These are phyloP conservation scores for Neonectria ditissima DNA, from an alignment of 2,329 filamentous ascomycete genomes.

Conservation along the genomic window DNA sequence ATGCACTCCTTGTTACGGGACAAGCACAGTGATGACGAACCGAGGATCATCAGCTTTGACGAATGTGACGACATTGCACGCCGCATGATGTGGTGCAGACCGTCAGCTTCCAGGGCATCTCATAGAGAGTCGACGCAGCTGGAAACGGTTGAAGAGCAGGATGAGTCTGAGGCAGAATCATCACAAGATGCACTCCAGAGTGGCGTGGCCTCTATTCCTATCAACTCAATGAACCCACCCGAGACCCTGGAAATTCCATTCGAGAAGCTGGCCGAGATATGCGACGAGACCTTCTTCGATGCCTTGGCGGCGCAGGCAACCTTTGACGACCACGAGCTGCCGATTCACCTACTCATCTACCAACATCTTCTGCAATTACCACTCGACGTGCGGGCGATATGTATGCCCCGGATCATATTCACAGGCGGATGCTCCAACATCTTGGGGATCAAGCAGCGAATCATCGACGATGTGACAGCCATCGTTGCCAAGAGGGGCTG, in stretches of 20 bases:
- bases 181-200: slow-evolving; percentile 36
- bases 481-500: slow-evolving; percentile 79
- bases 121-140: slow-evolving; percentile 54
- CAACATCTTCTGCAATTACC: slow-evolving; percentile 79
- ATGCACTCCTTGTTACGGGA: slow-evolving; percentile 55
- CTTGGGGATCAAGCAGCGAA: slow-evolving; percentile 80
- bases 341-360: slow-evolving; percentile 82
- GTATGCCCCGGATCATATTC: slow-evolving; percentile 90
- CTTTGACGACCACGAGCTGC: slow-evolving; percentile 88
- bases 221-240: slow-evolving; percentile 62
- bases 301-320: slow-evolving; percentile 61
- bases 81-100: slow-evolving; percentile 80
- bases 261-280: slow-evolving; percentile 76
- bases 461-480: slow-evolving; percentile 78
- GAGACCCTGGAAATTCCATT: slow-evolving; percentile 75
- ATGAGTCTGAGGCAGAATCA: slow-evolving; percentile 59
- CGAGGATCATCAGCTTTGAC: slow-evolving; percentile 71
- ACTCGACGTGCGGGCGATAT: slow-evolving; percentile 83
- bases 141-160: slow-evolving; percentile 68
- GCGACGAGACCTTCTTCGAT: slow-evolving; percentile 81
- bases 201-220: slow-evolving; percentile 55
- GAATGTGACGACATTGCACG: slow-evolving; percentile 84
- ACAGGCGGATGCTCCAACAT: slow-evolving; percentile 84
- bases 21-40: slow-evolving; percentile 48
- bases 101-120: slow-evolving; percentile 47